phyloP scores from a whole-genome alignment of 176 grass and related monocot genomes.

The Puya raimondii region DNA sequence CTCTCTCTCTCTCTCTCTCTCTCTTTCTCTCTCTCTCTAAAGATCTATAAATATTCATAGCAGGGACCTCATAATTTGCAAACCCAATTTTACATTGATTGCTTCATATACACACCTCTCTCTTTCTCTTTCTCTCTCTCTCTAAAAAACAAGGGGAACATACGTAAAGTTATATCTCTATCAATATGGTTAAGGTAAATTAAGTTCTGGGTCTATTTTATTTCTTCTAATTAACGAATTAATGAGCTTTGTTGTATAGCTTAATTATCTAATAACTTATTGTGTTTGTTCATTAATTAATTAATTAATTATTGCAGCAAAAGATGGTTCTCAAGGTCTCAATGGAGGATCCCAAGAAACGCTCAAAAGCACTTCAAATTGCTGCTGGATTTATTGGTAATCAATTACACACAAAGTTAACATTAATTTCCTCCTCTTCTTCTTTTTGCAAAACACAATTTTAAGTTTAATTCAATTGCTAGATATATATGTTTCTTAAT shows the following conservation, averaged over 20 bases:
- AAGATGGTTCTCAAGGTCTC: constrained; percentile 3
- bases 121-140: too few species aligned
- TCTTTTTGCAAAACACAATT: background rate
- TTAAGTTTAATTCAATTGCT: background rate
- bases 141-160: too few species aligned
- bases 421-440: background rate
- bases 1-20: too few species aligned
- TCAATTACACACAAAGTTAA: background rate
- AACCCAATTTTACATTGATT: too few species aligned
- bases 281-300: background rate
- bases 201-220: too few species aligned
- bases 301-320: constrained; percentile 2
- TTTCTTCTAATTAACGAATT: background rate
- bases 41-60: too few species aligned
- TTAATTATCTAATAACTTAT: too few species aligned
- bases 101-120: too few species aligned
- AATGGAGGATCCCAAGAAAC: background rate
- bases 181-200: too few species aligned
- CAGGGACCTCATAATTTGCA: too few species aligned
- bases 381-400: background rate
- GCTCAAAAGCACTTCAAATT: background rate
- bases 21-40: too few species aligned
- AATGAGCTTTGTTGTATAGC: background rate
- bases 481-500: background rate
- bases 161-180: too few species aligned